phyloP scores from a whole-genome alignment of 2,329 filamentous ascomycete genomes.

The Aspergillus sp. region DNA sequence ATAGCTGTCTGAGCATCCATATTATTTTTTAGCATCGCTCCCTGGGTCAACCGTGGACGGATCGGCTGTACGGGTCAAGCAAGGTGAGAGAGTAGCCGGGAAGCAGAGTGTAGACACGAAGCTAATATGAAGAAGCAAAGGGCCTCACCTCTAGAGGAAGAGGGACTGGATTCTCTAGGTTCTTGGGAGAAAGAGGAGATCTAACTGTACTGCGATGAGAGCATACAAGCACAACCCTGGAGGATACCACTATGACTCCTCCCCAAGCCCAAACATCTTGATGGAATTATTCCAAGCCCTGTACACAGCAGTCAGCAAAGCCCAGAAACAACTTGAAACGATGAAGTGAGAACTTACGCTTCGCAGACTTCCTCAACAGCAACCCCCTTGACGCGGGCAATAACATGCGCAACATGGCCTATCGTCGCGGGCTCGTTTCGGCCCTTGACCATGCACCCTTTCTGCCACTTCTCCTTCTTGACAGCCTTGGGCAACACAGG shows the following conservation, averaged over 20 bases:
- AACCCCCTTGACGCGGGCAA: constrained; percentile 77
- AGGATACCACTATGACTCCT: constrained; percentile 16
- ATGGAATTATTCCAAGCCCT: constrained; percentile 72
- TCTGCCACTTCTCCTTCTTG: constrained; percentile 92
- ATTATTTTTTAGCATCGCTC: too few species aligned
- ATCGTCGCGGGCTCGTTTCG: constrained; percentile 90
- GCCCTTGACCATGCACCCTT: constrained; percentile 84
- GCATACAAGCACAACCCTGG: neutral
- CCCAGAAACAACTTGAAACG: neutral
- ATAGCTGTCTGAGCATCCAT: too few species aligned
- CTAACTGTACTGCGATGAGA: too few species aligned
- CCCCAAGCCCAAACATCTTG: constrained; percentile 65
- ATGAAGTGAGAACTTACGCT: constrained; percentile 46
- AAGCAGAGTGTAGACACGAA: too few species aligned
- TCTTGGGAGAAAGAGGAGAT: too few species aligned
- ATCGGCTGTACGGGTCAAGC: too few species aligned
- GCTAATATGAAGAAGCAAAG: too few species aligned
- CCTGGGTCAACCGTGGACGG: too few species aligned
- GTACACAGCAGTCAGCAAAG: constrained; percentile 13
- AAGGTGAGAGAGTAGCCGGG: too few species aligned
- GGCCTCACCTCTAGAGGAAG: too few species aligned
- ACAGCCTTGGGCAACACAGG: constrained; percentile 68
- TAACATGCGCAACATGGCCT: constrained; percentile 73
- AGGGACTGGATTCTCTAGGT: too few species aligned
- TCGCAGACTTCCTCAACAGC: constrained; percentile 74